Base-by-base conservation (phyloP, 1,284 basidiomycete species). In the Naganishia liquefaciens region DNA sequence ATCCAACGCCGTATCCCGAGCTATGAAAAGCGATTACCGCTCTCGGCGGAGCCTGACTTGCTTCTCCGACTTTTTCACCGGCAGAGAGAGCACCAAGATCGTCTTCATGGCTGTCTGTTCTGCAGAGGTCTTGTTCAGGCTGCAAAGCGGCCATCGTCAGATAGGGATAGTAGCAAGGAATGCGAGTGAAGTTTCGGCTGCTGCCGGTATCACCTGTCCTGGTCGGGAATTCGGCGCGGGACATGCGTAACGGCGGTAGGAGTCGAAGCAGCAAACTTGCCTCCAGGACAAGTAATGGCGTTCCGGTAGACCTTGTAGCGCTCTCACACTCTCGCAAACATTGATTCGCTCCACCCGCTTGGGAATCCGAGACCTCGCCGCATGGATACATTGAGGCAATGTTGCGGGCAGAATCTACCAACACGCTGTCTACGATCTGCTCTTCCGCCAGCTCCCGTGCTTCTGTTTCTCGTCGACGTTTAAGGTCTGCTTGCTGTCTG, bases 1-100 rank as follows among this genome's bases (percentile, higher is more conserved):
- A 60, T 33, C 57, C 57, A 15, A 49, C 33, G 33, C 57, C 57
- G n/a, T 50, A 49, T 11, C 57, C 57, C 19, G 57, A 30, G 37
- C 33, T 60, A 23, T 60, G 57, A 27, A 60, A 60, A 23, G 57
- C 57, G 33, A 60, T 50, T n/a, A 49, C 15, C 28, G 23, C 13
- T 37, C n/a, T 60, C 33, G 19, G 46, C 13, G 43, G 42, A 6
- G 44, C 5, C 28, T 42, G 57, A n/a, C 46, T 10, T 23, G 7
- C 25, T 23, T 4, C 25, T 21, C 47, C 15, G 21, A 25, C 13
- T 25, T 11, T 5, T 21, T 27, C 3, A 5, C 23, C 21, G 19
- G 6, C 13, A 15, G n/a, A 25, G 5, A 2, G 19, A 21, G 10
- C 2, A 21, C 3, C 17, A 33, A 53, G 5, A 11, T 2, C 15